A percentile compares a stretch with the other conserved stretches of the same genome.
phyloP scores from a whole-genome alignment of 352 stramenopile species.

The Phytopythium sindhum region DNA sequence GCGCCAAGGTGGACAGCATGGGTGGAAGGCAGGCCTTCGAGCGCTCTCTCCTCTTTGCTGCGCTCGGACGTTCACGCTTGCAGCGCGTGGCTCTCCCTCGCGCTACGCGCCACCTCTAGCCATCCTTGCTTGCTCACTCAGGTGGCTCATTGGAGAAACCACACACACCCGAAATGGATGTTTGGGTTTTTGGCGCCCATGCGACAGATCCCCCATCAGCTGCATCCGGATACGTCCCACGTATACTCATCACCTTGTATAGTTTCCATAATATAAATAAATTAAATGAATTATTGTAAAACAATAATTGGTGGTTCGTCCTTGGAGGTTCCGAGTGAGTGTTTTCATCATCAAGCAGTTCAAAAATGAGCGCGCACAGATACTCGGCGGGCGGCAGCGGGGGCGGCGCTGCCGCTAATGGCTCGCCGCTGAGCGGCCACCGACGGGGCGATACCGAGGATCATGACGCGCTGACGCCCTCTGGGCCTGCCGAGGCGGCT shows the following conservation, averaged over 20 bases:
- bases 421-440: background rate
- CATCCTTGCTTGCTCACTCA: background rate
- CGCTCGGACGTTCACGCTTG: background rate
- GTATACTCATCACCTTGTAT: no score
- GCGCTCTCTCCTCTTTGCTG: background rate
- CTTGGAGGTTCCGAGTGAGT: background rate
- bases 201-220: no score
- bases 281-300: background rate
- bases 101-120: background rate
- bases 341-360: background rate
- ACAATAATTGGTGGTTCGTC: no score
- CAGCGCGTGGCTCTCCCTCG: conserved; percentile 1
- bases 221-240: no score
- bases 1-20: background rate
- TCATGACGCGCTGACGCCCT: background rate
- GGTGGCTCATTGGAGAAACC: background rate
- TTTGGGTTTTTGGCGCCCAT: no score
- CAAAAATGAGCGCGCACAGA: conserved; percentile 1
- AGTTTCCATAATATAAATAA: background rate
- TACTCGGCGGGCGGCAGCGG: background rate
- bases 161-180: no score
- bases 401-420: background rate
- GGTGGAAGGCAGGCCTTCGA: background rate
- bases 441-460: background rate
- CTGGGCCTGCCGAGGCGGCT: background rate